Evolutionary conservation across 176 grass and related monocot species (phyloP), one percentile per base, ranked within the genome.

Genomic region (Aechmea fasciata): DNA sequence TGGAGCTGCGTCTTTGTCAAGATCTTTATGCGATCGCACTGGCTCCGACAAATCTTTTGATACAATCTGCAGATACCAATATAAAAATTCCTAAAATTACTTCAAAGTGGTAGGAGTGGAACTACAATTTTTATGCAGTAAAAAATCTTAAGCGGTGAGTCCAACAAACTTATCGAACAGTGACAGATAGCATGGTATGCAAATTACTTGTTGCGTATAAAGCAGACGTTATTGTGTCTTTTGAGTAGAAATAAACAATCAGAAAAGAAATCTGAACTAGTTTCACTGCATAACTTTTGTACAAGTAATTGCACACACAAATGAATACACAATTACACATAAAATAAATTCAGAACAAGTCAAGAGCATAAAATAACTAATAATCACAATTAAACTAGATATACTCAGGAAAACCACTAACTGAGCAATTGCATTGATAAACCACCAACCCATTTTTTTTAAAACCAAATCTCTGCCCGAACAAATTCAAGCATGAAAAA

Each of bases 1-100:
- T 65, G 89, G 86, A 81, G 82, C 84, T 67, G 84, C 89, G 33
- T 99, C 94, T 76, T 99, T 99, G 64, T 91, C 94, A 49, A 99
- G 84, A 79, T 99, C 94, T 81, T 99, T 99, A 81, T 99, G 94
- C 17, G 94, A 99, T 68, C 94, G 85, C 19, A 93, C 87, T 24
- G 86, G 94, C 72, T 99, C 94, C 52, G 94, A 93, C 66, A 93
- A 77, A 84, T 99, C 94, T 73, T 93, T 92, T 8, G 89, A 90
- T 50, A 99, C 94, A 83, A 99, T 93, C 94, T 93, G 84, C 81
- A 82, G 52, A 74, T 18, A 2, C 18, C 6, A 82, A 51, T 64
- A 23, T 61, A 19, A 61, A 61, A 41, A 41, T 22, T 18, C 15
- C 9, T 9, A 22, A 61, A 18, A 61, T 61, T 61, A 61, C 55